Evolutionary conservation across 768 basidiomycete species (phyloP), one percentile per base, ranked within the genome.

Genomic region (Tubosaeta sp.): DNA sequence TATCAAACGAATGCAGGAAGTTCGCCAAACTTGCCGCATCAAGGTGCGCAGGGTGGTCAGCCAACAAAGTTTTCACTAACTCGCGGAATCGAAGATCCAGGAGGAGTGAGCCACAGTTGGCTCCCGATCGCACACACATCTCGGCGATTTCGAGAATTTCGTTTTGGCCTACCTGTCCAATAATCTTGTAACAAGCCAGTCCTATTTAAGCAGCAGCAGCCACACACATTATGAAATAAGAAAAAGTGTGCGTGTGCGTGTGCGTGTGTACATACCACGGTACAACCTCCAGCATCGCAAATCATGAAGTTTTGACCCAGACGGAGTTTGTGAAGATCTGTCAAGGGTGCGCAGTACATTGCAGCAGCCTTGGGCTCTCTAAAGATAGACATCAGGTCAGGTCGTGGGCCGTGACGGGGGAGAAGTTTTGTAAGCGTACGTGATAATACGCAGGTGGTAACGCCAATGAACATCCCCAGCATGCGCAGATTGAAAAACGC

Each of bases 261-360:
- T 3, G 22, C 22, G 22, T 22, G 9, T 46, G 55, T 19, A 71
- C 76, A 43, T 70, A 75, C 78, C 43, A 88, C 85, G 11, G 86
- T 89, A 63, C 88, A 88, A 64, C 90, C 89, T 62, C 88, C 91
- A n/a, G 90, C 91, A 68, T 95, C 92, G 63, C 88, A 91, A n/a
- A 95, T 88, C 67, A 94, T 84, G 65, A 94, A 94, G 57, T 84
- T 90, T 63, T 94, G 90, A 19, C 84, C 85, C 0, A 88, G 80
- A 47, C 81, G 83, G 49, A 94, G 72, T 58, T 85, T 84, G 68
- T 92, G 88, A 3, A 94, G 73, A 52, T 87, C 83, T 27, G 88
- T 88, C 46, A 94, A 74, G 53, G 86, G 82, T 3, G 87, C 89
- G 53, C 90, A 92, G 54, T 95, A 91, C 9, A 93, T 86, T 8